Evolutionary conservation across 116 monocot genomes (phyloP).

Genomic region (Cymodocea nodosa): DNA sequence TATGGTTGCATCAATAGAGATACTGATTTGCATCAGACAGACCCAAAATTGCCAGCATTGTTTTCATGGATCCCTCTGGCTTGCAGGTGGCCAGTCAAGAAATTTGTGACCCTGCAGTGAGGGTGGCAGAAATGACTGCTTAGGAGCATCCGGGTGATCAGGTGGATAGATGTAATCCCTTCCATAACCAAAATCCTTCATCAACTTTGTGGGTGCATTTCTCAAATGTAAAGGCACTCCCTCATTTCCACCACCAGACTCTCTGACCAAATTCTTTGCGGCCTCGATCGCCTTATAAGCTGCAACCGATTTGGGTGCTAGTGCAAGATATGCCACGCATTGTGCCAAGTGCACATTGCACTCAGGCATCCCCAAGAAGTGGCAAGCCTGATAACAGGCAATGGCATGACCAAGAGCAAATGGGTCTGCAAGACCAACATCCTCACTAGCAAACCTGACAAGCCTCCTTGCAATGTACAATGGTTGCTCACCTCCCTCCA

Average conservation of each 20-base stretch:
- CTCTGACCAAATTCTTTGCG: constrained; percentile 43
- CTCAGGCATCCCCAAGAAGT: constrained; percentile 79
- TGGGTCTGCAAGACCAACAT: constrained; percentile 66
- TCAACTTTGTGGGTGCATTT: constrained; percentile 80
- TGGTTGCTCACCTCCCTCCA: constrained; percentile 73
- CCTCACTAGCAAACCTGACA: constrained; percentile 74
- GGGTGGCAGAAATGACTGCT: constrained; percentile 50
- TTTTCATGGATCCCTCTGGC: background rate
- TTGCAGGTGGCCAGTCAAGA: constrained; percentile 48
- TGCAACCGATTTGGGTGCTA: constrained; percentile 71
- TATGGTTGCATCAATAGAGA: background rate
- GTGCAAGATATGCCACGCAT: constrained; percentile 56
- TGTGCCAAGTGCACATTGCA: constrained; percentile 62
- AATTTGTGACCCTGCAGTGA: constrained; percentile 48
- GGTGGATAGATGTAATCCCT: constrained; percentile 72
- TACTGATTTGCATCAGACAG: too few species aligned
- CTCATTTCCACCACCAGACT: constrained; percentile 63
- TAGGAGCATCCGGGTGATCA: constrained; percentile 32
- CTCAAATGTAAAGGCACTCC: constrained; percentile 73
- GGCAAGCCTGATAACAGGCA: constrained; percentile 78
- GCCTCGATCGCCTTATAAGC: constrained; percentile 50
- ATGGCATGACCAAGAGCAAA: constrained; percentile 47
- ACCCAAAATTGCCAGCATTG: too few species aligned
- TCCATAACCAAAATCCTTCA: constrained; percentile 75
- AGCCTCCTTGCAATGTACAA: constrained; percentile 71